phyloP scores from a whole-genome alignment of 2,329 filamentous ascomycete species.

The Verticillium klebahnii region DNA sequence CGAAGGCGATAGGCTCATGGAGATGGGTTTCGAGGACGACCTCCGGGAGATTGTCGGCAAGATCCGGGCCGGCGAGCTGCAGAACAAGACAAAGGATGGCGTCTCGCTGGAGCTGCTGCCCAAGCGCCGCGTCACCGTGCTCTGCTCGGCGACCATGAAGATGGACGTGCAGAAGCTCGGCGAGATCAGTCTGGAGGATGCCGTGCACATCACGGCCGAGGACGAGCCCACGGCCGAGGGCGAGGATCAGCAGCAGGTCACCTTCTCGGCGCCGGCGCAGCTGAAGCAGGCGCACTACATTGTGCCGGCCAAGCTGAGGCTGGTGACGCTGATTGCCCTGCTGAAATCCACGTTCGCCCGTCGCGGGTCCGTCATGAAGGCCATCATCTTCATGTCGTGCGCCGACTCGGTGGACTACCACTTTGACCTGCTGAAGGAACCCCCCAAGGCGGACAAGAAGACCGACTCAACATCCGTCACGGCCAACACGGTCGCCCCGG shows the following conservation, averaged over 20 bases:
- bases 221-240: conserved; percentile 38
- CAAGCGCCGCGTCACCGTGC: conserved; percentile 73
- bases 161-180: conserved; percentile 93
- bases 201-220: conserved; percentile 73
- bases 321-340: conserved; percentile 81
- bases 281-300: conserved; percentile 89
- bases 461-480: conserved; percentile 18
- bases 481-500: conserved; percentile 61
- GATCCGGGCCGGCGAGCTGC: conserved; percentile 61
- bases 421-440: conserved; percentile 69
- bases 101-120: conserved; percentile 61
- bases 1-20: conserved; percentile 97
- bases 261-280: conserved; percentile 82
- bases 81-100: conserved; percentile 55
- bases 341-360: conserved; percentile 84
- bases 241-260: conserved; percentile 43
- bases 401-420: conserved; percentile 97
- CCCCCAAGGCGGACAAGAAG: conserved; percentile 19
- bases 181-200: conserved; percentile 92
- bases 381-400: conserved; percentile 94
- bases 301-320: conserved; percentile 80
- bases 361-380: conserved; percentile 91
- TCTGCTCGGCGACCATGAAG: conserved; percentile 97
- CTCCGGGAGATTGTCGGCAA: conserved; percentile 80
- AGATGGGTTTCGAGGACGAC: conserved; percentile 93